Evolutionary conservation across 768 basidiomycete species (phyloP), one percentile per base, ranked within the genome.

Genomic region (Agaricus subrufescens): DNA sequence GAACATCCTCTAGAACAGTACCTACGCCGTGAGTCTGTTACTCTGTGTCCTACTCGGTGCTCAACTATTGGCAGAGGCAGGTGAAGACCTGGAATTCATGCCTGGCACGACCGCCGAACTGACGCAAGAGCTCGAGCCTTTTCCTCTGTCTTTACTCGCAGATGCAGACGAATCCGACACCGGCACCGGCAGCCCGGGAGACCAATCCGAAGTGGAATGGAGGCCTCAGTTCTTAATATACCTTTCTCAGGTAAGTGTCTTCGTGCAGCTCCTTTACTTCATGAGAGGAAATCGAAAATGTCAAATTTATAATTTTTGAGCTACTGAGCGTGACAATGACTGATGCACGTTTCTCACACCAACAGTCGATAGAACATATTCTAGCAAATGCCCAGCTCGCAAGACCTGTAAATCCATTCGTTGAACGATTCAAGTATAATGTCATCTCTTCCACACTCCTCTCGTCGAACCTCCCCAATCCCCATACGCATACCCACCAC

Each of bases 401-500:
- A 26, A 68, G 60, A 56, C 66, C 73, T 5, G 67, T 75, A 3
- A 78, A 70, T 59, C 75, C 78, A 19, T 87, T 90, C 62, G 80
- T 82, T 8, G 89, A 92, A 69, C 85, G 80, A 42, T 91, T 92
- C 81, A 91, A 91, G 67, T 91, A 91, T 76, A 83, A 82, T 57
- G 81, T 91, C 3, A 90, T 91, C 57, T 89, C 89, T 3, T 91
- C 89, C 2, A 83, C 88, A 7, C 74, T 91, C 8, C 76, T 91
- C n/a, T 81, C 87, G 3, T 67, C 82, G 2, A 72, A 81, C 51
- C 73, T 85, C 54, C 63, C 83, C 40, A 61, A 79, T 30, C 69
- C 79, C 60, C 61, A 67, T 51, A 45, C 69, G 61, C 30, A 45
- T 10, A 55, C 63, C 56, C 12, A 68, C 4, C 51, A n/a, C 61